Percentiles rank a stretch among this genome's conserved stretches.
Conservation (phyloP, 371 early-diverging fungal species). For the Caulochytrium protostelioides region DNA sequence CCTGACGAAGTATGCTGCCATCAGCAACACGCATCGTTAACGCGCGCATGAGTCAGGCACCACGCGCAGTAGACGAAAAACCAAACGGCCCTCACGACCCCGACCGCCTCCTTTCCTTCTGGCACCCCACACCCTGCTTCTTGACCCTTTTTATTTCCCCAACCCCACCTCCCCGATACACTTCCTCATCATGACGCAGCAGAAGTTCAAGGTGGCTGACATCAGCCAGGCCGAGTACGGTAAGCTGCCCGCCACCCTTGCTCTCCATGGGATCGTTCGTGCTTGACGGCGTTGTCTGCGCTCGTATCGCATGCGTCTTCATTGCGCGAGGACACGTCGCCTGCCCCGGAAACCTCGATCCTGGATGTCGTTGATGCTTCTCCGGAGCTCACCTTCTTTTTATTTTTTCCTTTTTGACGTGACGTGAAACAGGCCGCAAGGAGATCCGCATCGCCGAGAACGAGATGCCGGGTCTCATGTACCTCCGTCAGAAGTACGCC, state of each 20-base stretch:
- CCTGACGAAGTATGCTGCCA: too few relatives aligned
- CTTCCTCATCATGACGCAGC: too few relatives aligned
- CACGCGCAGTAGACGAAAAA: too few relatives aligned
- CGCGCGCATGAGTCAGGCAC: too few relatives aligned
- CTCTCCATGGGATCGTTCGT: neutral
- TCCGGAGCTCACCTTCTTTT: neutral
- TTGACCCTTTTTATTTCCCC: too few relatives aligned
- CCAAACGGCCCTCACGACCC: too few relatives aligned
- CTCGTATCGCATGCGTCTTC: neutral
- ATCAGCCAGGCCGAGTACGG: slow-evolving; percentile 75
- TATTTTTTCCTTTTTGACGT: slow-evolving; percentile 4
- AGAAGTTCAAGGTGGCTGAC: too few relatives aligned
- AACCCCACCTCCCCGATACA: too few relatives aligned
- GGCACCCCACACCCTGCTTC: too few relatives aligned
- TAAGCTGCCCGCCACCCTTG: slow-evolving; percentile 1
- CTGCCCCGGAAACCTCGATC: neutral
- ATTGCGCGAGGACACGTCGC: neutral
- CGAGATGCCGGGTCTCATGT: slow-evolving; percentile 98
- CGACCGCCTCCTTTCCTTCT: too few relatives aligned
- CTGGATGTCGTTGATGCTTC: neutral
- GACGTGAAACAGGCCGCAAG: slow-evolving; percentile 74
- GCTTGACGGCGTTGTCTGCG: neutral
- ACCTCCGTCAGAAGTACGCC: slow-evolving; percentile 78
- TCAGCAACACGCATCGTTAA: too few relatives aligned
- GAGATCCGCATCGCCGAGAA: slow-evolving; percentile 86